These are phyloP conservation scores for Limonomyces culmigenus DNA, from an alignment of 1,284 basidiomycete genomes.

Conservation along the genomic window DNA sequence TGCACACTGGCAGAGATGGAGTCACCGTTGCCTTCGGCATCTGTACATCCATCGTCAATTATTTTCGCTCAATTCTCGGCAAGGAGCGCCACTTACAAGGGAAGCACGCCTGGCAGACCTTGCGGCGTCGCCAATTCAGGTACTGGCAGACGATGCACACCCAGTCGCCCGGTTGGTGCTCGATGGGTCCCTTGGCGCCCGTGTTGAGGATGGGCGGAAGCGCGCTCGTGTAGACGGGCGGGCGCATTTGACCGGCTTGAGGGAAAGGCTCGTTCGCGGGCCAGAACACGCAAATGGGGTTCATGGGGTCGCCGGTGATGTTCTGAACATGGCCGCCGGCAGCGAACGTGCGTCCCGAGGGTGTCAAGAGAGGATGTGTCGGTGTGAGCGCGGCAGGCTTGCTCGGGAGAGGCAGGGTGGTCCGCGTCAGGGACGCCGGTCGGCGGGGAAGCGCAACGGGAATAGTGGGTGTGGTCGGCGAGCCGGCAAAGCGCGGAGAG, in stretches of 20 bases:
- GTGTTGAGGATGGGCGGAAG: conserved; percentile 80
- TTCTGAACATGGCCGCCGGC: conserved; percentile 62
- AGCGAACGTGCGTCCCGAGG: conserved; percentile 57
- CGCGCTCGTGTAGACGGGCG: conserved; percentile 28
- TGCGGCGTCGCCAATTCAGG: conserved; percentile 71
- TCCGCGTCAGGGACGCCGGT: conserved; percentile 2
- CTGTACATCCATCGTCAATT: conserved; percentile 20
- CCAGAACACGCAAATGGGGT: conserved; percentile 72
- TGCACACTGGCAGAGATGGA: conserved; percentile 68
- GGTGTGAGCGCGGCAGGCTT: conserved; percentile 15
- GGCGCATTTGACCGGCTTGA: conserved; percentile 59
- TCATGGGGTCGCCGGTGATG: conserved; percentile 47
- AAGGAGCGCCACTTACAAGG: conserved; percentile 39
- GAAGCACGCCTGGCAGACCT: conserved; percentile 78
- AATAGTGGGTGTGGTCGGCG: not conserved
- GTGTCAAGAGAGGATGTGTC: conserved; percentile 54
- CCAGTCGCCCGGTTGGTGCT: conserved; percentile 84
- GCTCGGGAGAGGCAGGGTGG: conserved; percentile 6
- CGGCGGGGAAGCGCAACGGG: not conserved
- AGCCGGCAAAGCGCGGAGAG: conserved; percentile 1
- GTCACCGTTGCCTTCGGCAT: conserved; percentile 72
- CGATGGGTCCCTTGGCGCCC: conserved; percentile 74
- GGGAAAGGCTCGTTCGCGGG: conserved; percentile 72
- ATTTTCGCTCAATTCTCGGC: conserved; percentile 1
- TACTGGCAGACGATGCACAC: conserved; percentile 72